Base-by-base conservation (phyloP, 1,284 basidiomycete genomes). In the Apiotrichum laibachii region DNA sequence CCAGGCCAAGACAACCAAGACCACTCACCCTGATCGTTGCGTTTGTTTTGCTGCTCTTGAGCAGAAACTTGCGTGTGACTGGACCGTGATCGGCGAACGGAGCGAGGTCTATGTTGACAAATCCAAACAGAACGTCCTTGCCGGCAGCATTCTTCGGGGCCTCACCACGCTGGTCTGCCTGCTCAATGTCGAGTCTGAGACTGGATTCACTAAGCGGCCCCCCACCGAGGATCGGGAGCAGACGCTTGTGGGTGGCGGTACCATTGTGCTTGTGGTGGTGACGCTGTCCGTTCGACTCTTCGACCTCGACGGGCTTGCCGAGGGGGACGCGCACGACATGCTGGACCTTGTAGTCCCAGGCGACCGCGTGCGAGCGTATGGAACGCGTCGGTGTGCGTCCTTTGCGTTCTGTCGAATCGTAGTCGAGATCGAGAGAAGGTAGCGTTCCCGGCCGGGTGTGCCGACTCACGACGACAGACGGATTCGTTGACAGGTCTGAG, bases 91-190 rank as follows among this genome's bases (percentile, higher is more conserved):
- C 76, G 5, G 75, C 77, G 66, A 75, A 79, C 11, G 73, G 68
- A n/a, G 77, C 77, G 33, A 79, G 58, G 64, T 79, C 77, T 33
- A 77, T 59, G 57, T 77, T 68, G n/a, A 79, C 69, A 5, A 63
- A 65, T 2, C 77, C 77, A 60, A 75, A 76, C 1, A 68, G 42
- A 13, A 50, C 35, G n/a, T 50, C 46, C 15, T 44, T 46, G 18
- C 49, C 52, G 8, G 43, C 13, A 10, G 35, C 5, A 5, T 35
- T 39, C 49, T 50, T 50, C 11, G n/a, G 8, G 13, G 33, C 19
- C 35, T 50, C 49, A 12, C 49, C 49, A 21, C 35, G 49, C 19
- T 50, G 35, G 19, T 50, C 49, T 35, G 42, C 31, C 47, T 60
- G 45, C 15, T 69, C 55, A 35, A 77, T 67, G 22, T 64, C 59